Percentiles rank a stretch among this genome's conserved stretches.
phyloP scores from a whole-genome alignment of 192 early-diverging fungal species.

The Backusella australiensis region DNA sequence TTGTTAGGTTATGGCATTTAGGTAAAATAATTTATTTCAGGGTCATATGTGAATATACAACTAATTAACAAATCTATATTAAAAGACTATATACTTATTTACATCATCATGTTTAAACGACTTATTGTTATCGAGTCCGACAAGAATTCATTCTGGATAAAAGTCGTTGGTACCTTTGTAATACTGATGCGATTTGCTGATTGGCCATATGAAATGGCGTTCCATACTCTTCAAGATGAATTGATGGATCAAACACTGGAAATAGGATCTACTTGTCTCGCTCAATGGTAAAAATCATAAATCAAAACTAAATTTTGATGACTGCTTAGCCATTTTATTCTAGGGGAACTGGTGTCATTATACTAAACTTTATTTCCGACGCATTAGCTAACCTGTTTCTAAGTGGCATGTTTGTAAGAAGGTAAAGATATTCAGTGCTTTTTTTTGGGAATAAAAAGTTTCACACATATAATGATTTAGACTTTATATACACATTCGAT shows the following conservation, averaged over 20 bases:
- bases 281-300: constrained; percentile 18
- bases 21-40: neutral
- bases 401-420: constrained; percentile 36
- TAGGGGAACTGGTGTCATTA: constrained; percentile 32
- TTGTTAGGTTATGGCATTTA: constrained; percentile 3
- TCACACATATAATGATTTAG: neutral
- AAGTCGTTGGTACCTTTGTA: constrained; percentile 15
- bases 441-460: neutral
- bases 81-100: constrained; percentile 28
- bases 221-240: constrained; percentile 6
- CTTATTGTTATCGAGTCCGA: constrained; percentile 30
- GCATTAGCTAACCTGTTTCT: constrained; percentile 30
- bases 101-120: constrained; percentile 31
- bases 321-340: neutral
- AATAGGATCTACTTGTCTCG: constrained; percentile 22
- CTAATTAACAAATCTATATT: neutral
- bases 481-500: constrained; percentile 25
- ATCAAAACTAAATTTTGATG: neutral
- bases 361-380: constrained; percentile 35
- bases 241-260: constrained; percentile 3
- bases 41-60: neutral
- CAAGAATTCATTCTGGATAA: constrained; percentile 23
- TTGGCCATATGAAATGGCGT: constrained; percentile 37
- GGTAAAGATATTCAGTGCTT: neutral
- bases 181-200: constrained; percentile 35